Evolutionary conservation across 208 protist genomes (phyloP), one percentile per base, ranked within the genome.

Genomic region (Balamuthia mandrillaris): DNA sequence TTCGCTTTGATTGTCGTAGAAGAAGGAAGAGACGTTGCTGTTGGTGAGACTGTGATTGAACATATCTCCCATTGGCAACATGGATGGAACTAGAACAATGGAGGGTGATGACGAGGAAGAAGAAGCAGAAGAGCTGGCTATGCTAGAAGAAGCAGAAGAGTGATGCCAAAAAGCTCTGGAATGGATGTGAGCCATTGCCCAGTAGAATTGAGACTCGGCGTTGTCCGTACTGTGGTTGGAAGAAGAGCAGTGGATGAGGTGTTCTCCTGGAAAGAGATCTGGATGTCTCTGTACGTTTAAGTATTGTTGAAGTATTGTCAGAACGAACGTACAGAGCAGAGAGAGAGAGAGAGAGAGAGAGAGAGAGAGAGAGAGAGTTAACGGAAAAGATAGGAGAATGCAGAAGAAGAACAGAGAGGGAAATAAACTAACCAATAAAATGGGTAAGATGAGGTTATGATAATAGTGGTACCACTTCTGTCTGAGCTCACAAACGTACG

Each of bases 151-250:
- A n/a, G n/a, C 39, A 21, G 56, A 45, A 21, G 49, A 41, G 39
- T 51, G 56, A 33, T 77, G 68, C 68, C 68, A 77, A 21, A 77
- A 77, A 47, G 68, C 68, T 27, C 68, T 41, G n/a, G 68, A 77
- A 12, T 27, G 31, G 24, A 77, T 77, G 44, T 58, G 49, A 27
- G 68, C 49, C 21, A 77, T 24, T 33, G 56, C 68, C 68, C 68
- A 77, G 14, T 77, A 41, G 44, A 77, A 77, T 16, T 24, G 12
- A 21, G 42, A 18, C 42, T 58, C 24, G 21, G 68, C n/a, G n/a
- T n/a, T n/a, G n/a, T n/a, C n/a, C n/a, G n/a, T n/a, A n/a, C n/a
- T n/a, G n/a, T n/a, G n/a, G n/a, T n/a, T n/a, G n/a, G n/a, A n/a
- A n/a, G n/a, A n/a, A n/a, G n/a, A n/a, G n/a, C 42, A 77, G 41